Evolutionary conservation across 805 yeast genomes (phyloP).

Genomic region (Yarrowia divulgata): DNA sequence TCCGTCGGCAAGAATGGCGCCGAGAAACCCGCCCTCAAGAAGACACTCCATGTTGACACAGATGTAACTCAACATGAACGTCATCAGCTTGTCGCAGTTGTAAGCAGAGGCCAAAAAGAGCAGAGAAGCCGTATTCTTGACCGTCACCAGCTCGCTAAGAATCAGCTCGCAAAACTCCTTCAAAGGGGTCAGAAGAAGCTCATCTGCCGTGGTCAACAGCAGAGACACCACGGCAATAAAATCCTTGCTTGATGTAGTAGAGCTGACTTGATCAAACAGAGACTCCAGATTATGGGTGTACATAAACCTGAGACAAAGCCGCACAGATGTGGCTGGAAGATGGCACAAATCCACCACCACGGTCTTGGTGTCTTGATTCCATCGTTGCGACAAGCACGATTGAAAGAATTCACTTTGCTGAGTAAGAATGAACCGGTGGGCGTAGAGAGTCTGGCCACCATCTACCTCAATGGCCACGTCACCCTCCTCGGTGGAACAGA

Average conservation of each 20-base stretch:
- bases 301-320: slow-evolving; percentile 65
- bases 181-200: slow-evolving; percentile 64
- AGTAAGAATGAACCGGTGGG: slow-evolving; percentile 60
- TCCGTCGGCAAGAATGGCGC: slow-evolving; percentile 3
- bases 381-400: slow-evolving; percentile 60
- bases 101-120: slow-evolving; percentile 61
- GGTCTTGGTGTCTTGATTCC: slow-evolving; percentile 53
- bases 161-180: slow-evolving; percentile 65
- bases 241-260: slow-evolving; percentile 48
- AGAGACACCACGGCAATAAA: slow-evolving; percentile 65
- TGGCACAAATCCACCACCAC: slow-evolving; percentile 54
- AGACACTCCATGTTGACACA: slow-evolving; percentile 69
- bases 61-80: slow-evolving; percentile 71
- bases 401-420: slow-evolving; percentile 69
- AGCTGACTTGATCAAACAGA: slow-evolving; percentile 49
- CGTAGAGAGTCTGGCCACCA: slow-evolving; percentile 19
- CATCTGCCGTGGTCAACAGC: slow-evolving; percentile 67
- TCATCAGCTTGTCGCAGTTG: slow-evolving; percentile 62
- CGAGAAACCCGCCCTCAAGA: slow-evolving; percentile 52
- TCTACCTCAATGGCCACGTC: not conserved
- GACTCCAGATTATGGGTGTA: slow-evolving; percentile 50
- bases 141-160: slow-evolving; percentile 43
- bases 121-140: slow-evolving; percentile 67
- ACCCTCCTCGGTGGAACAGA: not conserved
- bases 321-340: slow-evolving; percentile 55